A percentile compares a stretch with the other conserved stretches of the same genome.
Conservation (phyloP, 257 asterid genomes). For the Ophiorrhiza pumila region DNA sequence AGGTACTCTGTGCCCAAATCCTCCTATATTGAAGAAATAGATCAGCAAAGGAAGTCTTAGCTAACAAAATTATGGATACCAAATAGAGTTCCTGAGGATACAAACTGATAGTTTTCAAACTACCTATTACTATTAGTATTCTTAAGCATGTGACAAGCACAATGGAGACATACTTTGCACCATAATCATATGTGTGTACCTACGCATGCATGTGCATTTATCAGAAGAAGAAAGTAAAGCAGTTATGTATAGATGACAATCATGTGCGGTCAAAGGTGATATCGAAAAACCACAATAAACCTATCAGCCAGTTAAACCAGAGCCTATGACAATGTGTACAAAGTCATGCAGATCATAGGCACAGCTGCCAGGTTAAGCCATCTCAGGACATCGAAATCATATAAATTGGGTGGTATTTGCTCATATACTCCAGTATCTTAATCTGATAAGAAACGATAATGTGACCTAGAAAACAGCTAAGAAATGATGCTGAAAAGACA, state of each 20-base stretch:
- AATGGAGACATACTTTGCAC: not conserved
- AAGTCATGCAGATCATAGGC: not conserved
- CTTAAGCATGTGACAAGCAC: not conserved
- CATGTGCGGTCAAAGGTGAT: no score
- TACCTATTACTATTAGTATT: not conserved
- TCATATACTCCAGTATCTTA: not conserved
- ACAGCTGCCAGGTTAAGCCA: not conserved
- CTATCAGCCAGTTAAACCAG: not conserved
- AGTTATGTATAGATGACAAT: not conserved
- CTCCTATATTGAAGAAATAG: slow-evolving; percentile 34
- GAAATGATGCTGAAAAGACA: not conserved
- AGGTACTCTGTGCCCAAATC: slow-evolving; percentile 90
- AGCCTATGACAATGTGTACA: not conserved
- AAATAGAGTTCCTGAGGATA: not conserved
- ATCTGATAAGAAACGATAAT: not conserved
- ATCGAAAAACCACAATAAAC: no score
- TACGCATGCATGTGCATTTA: not conserved
- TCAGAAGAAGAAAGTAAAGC: not conserved
- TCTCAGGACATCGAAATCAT: not conserved
- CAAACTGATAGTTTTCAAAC: not conserved
- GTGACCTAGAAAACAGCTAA: not conserved
- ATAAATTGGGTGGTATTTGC: not conserved
- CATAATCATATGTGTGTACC: not conserved
- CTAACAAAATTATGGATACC: not conserved
- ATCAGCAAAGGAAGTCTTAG: not conserved